Evolutionary conservation across 148 eudicot species (phyloP).

Genomic region (Fallopia convolvulus): DNA sequence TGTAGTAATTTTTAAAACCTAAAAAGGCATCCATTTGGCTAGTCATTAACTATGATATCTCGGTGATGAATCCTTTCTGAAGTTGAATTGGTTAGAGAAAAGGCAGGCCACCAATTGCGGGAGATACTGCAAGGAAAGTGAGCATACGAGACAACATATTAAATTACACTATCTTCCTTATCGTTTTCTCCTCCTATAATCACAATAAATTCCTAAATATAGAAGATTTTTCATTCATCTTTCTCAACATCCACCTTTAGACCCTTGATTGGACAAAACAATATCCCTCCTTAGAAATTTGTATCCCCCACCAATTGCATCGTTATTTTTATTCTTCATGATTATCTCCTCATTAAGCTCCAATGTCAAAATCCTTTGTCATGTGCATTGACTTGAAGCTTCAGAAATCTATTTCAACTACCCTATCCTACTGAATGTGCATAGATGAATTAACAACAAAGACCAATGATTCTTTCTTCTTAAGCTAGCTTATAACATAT

Average conservation of each 20-base stretch:
- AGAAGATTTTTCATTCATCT: background rate
- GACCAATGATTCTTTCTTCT: background rate
- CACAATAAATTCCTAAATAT: background rate
- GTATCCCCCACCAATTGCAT: too few relatives aligned
- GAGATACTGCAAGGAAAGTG: background rate
- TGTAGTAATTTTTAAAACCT: too few relatives aligned
- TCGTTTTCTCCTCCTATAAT: background rate
- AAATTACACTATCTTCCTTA: background rate
- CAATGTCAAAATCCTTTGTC: background rate
- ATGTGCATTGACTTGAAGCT: background rate
- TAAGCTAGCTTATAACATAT: background rate
- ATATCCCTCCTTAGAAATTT: background rate
- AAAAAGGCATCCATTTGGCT: background rate
- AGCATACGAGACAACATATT: background rate
- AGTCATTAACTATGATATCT: too few relatives aligned
- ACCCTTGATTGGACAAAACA: background rate
- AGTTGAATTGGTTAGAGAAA: background rate
- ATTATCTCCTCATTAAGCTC: background rate
- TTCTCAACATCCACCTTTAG: background rate
- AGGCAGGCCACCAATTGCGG: background rate
- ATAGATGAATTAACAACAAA: background rate
- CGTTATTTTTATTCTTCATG: background rate
- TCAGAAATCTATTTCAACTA: background rate
- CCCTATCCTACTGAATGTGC: background rate
- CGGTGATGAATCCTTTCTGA: background rate